These are phyloP conservation scores for Eucalyptus marginata DNA, from an alignment of 345 rosid genomes.

Conservation along the genomic window DNA sequence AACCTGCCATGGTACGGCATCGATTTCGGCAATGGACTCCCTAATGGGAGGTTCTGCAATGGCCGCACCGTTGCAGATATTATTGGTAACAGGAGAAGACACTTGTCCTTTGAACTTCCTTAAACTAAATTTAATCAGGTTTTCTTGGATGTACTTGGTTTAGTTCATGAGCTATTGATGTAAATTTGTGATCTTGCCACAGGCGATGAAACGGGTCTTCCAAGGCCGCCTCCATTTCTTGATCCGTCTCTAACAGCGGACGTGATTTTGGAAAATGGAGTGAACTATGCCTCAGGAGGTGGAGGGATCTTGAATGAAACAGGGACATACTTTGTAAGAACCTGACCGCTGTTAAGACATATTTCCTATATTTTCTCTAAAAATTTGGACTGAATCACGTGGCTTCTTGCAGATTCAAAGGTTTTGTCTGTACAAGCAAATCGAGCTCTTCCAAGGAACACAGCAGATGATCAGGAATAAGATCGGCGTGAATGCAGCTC, in stretches of 20 bases:
- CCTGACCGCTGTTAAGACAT: not conserved
- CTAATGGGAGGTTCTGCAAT: slow-evolving; percentile 91
- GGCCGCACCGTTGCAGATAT: slow-evolving; percentile 92
- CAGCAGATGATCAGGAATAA: slow-evolving; percentile 32
- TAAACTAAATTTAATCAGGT: not conserved
- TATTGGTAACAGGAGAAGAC: slow-evolving; percentile 34
- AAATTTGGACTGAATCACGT: not conserved
- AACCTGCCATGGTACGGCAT: slow-evolving; percentile 81
- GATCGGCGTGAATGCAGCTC: slow-evolving; percentile 42
- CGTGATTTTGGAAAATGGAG: slow-evolving; percentile 64
- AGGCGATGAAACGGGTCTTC: slow-evolving; percentile 74
- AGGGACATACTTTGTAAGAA: slow-evolving; percentile 75
- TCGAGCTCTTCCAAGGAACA: slow-evolving; percentile 71
- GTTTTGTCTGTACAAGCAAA: slow-evolving; percentile 63
- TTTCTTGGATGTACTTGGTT: not conserved
- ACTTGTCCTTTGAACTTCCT: not conserved
- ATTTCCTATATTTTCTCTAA: not conserved
- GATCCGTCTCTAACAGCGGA: slow-evolving; percentile 77
- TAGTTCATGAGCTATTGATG: not conserved
- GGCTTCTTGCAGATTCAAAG: slow-evolving; percentile 54
- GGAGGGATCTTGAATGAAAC: slow-evolving; percentile 93
- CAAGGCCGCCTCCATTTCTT: slow-evolving; percentile 84
- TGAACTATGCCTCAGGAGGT: slow-evolving; percentile 92
- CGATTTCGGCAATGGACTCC: slow-evolving; percentile 80
- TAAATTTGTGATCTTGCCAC: not conserved